Evolutionary conservation across 139 green algal genomes (phyloP).

Genomic region (Asterochloris sp.): DNA sequence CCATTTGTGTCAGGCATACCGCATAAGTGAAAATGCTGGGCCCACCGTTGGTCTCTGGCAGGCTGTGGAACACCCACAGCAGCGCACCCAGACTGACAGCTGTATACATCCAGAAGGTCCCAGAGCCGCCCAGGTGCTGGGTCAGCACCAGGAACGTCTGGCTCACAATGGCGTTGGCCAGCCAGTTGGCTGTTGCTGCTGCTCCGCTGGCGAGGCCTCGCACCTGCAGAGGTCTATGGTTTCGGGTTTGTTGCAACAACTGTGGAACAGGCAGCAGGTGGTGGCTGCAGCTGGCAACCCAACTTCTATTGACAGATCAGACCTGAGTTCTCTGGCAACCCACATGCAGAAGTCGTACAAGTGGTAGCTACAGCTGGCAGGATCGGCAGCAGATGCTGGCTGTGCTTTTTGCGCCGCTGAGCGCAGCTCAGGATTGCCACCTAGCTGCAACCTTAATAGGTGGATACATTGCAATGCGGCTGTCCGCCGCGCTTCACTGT

Average conservation of each 20-base stretch:
- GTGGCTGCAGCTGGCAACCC: background rate
- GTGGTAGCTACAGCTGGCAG: no score
- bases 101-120: constrained; percentile 52
- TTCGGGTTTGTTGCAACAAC: background rate
- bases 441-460: no score
- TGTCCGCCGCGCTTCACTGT: no score
- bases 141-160: constrained; percentile 63
- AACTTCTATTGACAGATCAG: background rate
- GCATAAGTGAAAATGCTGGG: no score
- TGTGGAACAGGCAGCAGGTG: background rate
- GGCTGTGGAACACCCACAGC: constrained; percentile 30
- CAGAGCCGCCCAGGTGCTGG: constrained; percentile 35
- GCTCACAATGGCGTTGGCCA: constrained; percentile 58
- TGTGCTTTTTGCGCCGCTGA: no score
- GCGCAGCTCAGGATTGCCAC: no score
- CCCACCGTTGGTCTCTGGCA: constrained; percentile 63
- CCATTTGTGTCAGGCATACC: no score
- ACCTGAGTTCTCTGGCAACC: no score
- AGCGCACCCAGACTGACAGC: constrained; percentile 33
- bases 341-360: no score
- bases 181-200: constrained; percentile 67
- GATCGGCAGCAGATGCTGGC: no score
- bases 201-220: constrained; percentile 39
- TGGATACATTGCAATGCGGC: no score
- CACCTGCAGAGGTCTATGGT: constrained; percentile 15